These are phyloP conservation scores for Prunus padus DNA, from an alignment of 306 rosid genomes.

Conservation along the genomic window DNA sequence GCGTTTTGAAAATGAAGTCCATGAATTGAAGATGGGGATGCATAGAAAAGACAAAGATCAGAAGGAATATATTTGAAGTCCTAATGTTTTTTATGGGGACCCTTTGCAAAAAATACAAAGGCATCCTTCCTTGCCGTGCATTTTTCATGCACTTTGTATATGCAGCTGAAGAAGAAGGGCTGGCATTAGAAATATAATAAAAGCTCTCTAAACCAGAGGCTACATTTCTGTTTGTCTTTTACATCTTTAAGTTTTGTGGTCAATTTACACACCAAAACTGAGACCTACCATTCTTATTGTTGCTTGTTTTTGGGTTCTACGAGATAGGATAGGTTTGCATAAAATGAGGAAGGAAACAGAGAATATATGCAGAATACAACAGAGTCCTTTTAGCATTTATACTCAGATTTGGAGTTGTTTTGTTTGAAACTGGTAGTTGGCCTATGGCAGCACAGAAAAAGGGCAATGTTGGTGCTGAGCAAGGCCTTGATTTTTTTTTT, in stretches of 20 bases:
- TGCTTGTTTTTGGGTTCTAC: background rate
- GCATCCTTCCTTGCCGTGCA: conserved; percentile 19
- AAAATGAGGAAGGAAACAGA: background rate
- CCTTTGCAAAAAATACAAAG: conserved; percentile 23
- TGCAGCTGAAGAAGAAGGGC: conserved; percentile 10
- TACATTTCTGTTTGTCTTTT: conserved; percentile 4
- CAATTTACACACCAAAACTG: background rate
- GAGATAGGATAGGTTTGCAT: background rate
- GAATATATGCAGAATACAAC: background rate
- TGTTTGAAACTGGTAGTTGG: background rate
- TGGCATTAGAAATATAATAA: background rate
- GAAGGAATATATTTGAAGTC: conserved; percentile 58
- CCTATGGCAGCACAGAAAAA: background rate
- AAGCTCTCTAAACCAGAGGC: background rate
- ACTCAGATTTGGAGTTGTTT: background rate
- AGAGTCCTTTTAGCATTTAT: background rate
- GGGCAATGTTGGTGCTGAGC: background rate
- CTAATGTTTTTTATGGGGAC: conserved; percentile 43
- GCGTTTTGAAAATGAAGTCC: conserved; percentile 24
- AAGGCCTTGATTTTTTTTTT: background rate
- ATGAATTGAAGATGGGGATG: conserved; percentile 33
- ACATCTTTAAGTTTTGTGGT: background rate
- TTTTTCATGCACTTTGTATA: conserved; percentile 5
- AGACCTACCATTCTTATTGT: background rate
- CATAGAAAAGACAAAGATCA: conserved; percentile 51